Evolutionary conservation across 2,329 filamentous ascomycete genomes (phyloP), one percentile per base, ranked within the genome.

Genomic region (Emergomyces pasteurianus): DNA sequence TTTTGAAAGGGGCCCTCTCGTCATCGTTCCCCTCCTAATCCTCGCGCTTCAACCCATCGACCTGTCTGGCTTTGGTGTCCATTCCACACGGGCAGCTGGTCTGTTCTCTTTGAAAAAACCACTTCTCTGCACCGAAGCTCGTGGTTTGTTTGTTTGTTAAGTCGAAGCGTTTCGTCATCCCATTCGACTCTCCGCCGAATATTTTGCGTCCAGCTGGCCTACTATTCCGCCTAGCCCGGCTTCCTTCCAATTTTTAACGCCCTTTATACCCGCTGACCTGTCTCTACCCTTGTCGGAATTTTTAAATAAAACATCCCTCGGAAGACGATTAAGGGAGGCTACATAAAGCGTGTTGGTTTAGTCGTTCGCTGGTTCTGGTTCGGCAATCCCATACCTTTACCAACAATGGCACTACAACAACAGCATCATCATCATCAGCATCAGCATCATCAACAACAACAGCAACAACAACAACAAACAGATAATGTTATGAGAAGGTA

Each of bases 401-500:
- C 53, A 54, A 67, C 28, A 65, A 81, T 81, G 79, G 70, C 77
- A 43, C 75, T 72, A 68, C 79, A 73, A 68, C 72, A 75, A 65
- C 42, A 46, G 9, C 34, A 36, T n/a, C n/a, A 36, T 7, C 31
- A 31, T 7, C 31, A 31, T 7, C 31, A 31, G 70, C 77, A 43
- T n/a, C 75, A 73, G 68, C 79, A 73, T 68, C 72, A 75, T 65
- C 42, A 46, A 38, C 36, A 38, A 14, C 36, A 38, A 14, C 42
- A 46, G 4, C 42, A n/a, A 6, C 42, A 46, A 40, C 75, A 72
- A 68, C 79, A 72, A 68, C 72, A 75, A 65, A 74, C 64, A 60
- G 75, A 80, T 67, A 83, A 84, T 71, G 83, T 85, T 63, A 86
- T 86, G 77, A 80, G 83, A 78, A 86, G 85, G 85, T 87, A 83